Conservation (phyloP, 768 basidiomycete genomes). For the Lanmaoa pseudosensibilis region DNA sequence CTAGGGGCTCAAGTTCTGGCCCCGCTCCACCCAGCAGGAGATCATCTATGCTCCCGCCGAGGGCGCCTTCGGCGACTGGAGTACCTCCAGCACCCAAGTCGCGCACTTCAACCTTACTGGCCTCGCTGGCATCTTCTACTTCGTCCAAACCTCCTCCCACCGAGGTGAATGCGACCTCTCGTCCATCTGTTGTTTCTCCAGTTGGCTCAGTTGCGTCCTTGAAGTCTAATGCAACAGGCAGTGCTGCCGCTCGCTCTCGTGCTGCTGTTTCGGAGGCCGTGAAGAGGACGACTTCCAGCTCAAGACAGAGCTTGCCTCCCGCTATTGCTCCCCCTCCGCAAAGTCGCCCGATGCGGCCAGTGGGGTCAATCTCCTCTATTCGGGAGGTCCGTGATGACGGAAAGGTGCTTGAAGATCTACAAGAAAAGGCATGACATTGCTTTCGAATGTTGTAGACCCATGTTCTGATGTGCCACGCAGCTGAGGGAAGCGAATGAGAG, state of each 20-base stretch:
- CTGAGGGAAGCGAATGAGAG: constrained; percentile 57
- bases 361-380: constrained; percentile 72
- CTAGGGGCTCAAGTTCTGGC: constrained; percentile 29
- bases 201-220: constrained; percentile 50
- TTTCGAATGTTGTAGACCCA: not conserved
- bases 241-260: constrained; percentile 51
- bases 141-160: constrained; percentile 20
- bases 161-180: constrained; percentile 34
- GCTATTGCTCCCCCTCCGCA: constrained; percentile 25
- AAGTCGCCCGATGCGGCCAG: constrained; percentile 45
- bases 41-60: constrained; percentile 33
- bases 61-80: constrained; percentile 42
- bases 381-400: constrained; percentile 64
- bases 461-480: constrained; percentile 35
- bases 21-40: constrained; percentile 36
- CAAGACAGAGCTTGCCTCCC: constrained; percentile 42
- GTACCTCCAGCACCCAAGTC: constrained; percentile 39
- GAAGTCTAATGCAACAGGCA: constrained; percentile 38
- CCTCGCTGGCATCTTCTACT: constrained; percentile 26
- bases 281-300: constrained; percentile 46
- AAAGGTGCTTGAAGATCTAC: constrained; percentile 57
- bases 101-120: constrained; percentile 32
- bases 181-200: constrained; percentile 58
- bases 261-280: constrained; percentile 67
- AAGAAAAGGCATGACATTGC: constrained; percentile 49